Base-by-base conservation (phyloP, 176 grass and related monocot genomes). In the Calamus simplicifolius region DNA sequence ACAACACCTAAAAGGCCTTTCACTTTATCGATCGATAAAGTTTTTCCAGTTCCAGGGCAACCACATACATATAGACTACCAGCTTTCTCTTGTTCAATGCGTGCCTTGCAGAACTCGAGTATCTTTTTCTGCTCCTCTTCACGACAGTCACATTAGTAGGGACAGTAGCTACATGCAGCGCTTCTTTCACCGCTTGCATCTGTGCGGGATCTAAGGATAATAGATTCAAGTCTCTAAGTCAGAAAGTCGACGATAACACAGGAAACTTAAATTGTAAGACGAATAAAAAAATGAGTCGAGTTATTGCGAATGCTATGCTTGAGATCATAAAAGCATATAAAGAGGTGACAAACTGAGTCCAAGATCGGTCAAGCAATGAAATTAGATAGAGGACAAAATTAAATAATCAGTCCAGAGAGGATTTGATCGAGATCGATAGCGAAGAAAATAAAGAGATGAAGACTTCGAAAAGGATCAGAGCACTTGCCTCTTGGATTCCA, bases 11-110 rank as follows among this genome's bases (percentile, higher is more conserved):
- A 27, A 17, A 67, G 79, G 28, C 79, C 70, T 58, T 81, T 88
- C 5, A 92, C 73, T 50, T 85, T 89, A 70, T 69, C 81, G 50
- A 98, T 73, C 0, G 93, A 98, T 48, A 98, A 59, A 15, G 88
- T 85, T 61, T 98, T 98, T 79, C 88, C 94, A 27, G 94, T 98
- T 43, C 94, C 84, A 0, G 94, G 88, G 56, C 87, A 89, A 14
- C 88, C 88, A 2, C 94, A 93, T 1, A 89, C 76, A 68, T 98
- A 98, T 6, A 93, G 48, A 61, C 93, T 92, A 12, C 79, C 88
- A 15, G 84, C 73, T 74, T 58, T 75, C 56, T 85, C 85, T 49
- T 89, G 71, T 67, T 83, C 51, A 4, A 92, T 16, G 7, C 78
- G 79, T 0, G 60, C 61, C 73, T 76, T 92, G 57, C 81, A 98